Conservation (phyloP, 371 early-diverging fungal genomes). For the Mucor plumbeus region DNA sequence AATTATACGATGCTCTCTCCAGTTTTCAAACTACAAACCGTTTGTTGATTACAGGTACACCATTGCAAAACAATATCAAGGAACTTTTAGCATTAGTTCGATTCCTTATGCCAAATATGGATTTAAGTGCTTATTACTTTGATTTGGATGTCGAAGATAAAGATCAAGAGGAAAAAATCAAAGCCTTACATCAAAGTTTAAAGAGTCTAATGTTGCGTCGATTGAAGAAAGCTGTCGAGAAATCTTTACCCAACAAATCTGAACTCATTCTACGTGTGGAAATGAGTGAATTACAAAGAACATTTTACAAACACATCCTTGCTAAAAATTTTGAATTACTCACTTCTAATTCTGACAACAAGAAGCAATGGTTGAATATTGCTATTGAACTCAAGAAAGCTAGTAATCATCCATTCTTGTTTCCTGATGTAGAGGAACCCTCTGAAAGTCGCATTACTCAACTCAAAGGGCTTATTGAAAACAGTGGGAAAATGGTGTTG, state of each 20-base stretch:
- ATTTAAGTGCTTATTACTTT: constrained; percentile 62
- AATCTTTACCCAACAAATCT: constrained; percentile 92
- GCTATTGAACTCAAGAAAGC: constrained; percentile 98
- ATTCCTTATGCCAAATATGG: constrained; percentile 88
- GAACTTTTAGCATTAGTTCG: constrained; percentile 82
- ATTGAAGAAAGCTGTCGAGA: constrained; percentile 97
- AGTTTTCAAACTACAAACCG: constrained; percentile 80
- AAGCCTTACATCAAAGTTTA: constrained; percentile 81
- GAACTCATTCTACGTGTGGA: constrained; percentile 96
- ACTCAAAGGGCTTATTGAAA: constrained; percentile 79
- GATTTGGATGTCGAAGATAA: constrained; percentile 66
- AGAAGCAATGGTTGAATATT: constrained; percentile 92
- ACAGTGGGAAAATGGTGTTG: constrained; percentile 96
- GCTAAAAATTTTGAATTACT: constrained; percentile 93
- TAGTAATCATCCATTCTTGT: constrained; percentile 98
- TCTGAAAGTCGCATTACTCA: constrained; percentile 72
- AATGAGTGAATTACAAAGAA: constrained; percentile 87
- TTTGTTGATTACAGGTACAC: constrained; percentile 89
- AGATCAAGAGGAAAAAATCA: constrained; percentile 84
- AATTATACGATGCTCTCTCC: constrained; percentile 82
- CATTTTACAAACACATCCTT: constrained; percentile 92
- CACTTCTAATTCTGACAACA: constrained; percentile 81
- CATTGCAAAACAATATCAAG: constrained; percentile 88
- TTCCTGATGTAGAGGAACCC: constrained; percentile 86
- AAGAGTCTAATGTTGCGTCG: constrained; percentile 93